Conservation (phyloP, 179 eudicot genomes). For the Carnegiea gigantea region DNA sequence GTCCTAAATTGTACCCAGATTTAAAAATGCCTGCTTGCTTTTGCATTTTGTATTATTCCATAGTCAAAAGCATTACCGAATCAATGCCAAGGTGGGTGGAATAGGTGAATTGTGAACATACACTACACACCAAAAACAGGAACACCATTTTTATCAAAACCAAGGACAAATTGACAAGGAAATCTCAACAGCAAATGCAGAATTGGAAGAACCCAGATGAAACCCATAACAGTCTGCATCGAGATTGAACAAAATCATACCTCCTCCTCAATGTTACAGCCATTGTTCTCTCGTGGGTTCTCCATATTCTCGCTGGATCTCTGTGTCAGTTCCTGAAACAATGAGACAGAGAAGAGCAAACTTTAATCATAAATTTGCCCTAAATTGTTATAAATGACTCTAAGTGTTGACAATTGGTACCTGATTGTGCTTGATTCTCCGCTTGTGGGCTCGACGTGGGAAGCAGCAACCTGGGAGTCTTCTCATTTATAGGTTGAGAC, state of each 20-base stretch:
- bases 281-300: constrained; percentile 29
- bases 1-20: background rate
- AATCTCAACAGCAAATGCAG: constrained; percentile 6
- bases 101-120: background rate
- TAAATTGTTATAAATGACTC: background rate
- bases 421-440: constrained; percentile 17
- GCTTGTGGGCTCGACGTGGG: constrained; percentile 28
- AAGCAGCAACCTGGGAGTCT: constrained; percentile 18
- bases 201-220: background rate
- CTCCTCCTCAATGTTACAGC: constrained; percentile 12
- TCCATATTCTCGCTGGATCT: constrained; percentile 40
- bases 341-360: background rate
- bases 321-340: constrained; percentile 18
- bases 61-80: background rate
- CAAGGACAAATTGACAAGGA: constrained; percentile 7
- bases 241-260: constrained; percentile 8
- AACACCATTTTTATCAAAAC: background rate
- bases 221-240: background rate
- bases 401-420: background rate
- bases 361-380: background rate
- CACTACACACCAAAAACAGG: constrained; percentile 2
- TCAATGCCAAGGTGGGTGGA: background rate
- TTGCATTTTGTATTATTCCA: background rate
- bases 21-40: background rate
- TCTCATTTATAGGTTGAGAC: constrained; percentile 26